A percentile compares a stretch with the other conserved stretches of the same genome.
Conservation (phyloP, 75 land plant species). For the Picea sitchensis region DNA sequence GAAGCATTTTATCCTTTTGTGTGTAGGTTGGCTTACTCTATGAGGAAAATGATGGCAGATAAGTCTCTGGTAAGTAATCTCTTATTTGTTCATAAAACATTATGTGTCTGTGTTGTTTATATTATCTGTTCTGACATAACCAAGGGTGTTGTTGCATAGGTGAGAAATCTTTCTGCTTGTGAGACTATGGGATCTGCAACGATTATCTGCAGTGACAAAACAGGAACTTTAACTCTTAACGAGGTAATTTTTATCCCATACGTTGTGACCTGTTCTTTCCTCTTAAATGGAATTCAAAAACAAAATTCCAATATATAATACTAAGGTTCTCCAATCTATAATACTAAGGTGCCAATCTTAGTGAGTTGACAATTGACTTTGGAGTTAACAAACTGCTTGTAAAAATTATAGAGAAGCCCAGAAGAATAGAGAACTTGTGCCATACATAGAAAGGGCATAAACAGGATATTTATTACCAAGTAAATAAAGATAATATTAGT, state of each 20-base stretch:
- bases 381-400: neutral
- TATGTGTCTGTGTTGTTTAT: neutral
- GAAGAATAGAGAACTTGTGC: no score
- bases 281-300: neutral
- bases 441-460: neutral
- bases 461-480: neutral
- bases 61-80: slow-evolving; percentile 49
- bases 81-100: neutral
- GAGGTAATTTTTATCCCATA: slow-evolving; percentile 34
- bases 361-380: neutral
- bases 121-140: neutral
- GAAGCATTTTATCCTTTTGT: neutral
- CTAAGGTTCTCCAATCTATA: neutral
- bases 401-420: neutral
- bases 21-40: slow-evolving; percentile 69
- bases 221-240: slow-evolving; percentile 87
- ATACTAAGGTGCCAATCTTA: neutral
- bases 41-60: slow-evolving; percentile 92
- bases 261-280: neutral
- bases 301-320: neutral
- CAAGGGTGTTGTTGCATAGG: slow-evolving; percentile 14
- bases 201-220: slow-evolving; percentile 88
- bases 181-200: slow-evolving; percentile 97
- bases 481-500: neutral
- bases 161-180: slow-evolving; percentile 76